Evolutionary conservation across 2,329 filamentous ascomycete genomes (phyloP), one percentile per base, ranked within the genome.

Genomic region (Penicillium sp.): DNA sequence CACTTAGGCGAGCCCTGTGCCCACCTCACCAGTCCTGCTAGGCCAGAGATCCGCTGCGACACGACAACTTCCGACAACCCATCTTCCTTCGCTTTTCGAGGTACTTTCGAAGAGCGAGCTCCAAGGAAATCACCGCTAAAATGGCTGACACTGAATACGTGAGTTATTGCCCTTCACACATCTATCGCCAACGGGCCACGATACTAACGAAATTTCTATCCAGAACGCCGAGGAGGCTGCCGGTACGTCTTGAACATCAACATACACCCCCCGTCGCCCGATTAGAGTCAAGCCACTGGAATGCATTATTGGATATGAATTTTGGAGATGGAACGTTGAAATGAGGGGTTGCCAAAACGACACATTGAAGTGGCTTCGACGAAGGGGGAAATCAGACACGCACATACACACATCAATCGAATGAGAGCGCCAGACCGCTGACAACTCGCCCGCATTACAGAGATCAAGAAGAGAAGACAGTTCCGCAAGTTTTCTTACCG

Each of bases 401-500:
- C 52, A 56, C 29, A 34, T 62, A 54, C 33, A 58, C 52, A 56
- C 29, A 34, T 62, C 54, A 49, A 56, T 52, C 43, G 43, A 60
- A 50, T 58, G 51, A 21, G 10, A 45, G 21, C 42, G 42, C 46
- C 49, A 57, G 53, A 47, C 42, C 66, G 63, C 70, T 74, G 71
- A 74, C 70, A 65, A 53, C 55, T 52, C 33, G 52, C 59, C 66
- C 64, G 61, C 56, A 61, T 51, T 63, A 76, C 76, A 87, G 94
- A 97, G 90, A 84, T 99, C 82, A 99, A 97, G 92, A 96, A 91
- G 87, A 96, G 89, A 86, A 96, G 94, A 93, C 84, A 92, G 73
- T 97, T 97, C 90, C 90, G 92, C 85, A 99, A 97, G 89, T 99
- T 97, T 80, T 94, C 92, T 71, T 99, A 97, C 91, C 91, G 94